Base-by-base conservation (phyloP, 2,329 filamentous ascomycete species). In the Clarireedia monteithiana region DNA sequence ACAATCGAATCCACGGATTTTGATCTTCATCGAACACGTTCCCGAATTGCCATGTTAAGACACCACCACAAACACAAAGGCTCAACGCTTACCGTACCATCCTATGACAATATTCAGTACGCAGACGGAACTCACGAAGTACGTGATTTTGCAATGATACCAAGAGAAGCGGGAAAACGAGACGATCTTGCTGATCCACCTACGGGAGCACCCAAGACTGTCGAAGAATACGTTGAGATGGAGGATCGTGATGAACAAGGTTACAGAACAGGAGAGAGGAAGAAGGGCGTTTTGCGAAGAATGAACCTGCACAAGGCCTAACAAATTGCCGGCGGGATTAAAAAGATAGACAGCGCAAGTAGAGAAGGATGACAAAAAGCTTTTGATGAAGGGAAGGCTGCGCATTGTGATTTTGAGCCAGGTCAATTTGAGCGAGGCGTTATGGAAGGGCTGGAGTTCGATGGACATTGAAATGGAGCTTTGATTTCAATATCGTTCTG, bases 1-100 rank as follows among this genome's bases (percentile, higher is more conserved):
- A 76, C 72, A 63, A 80, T 86, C 57, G 76, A 75, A 40, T 75
- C 78, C 53, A 75, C 78, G 53, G 80, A 84, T 59, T 69, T 81
- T 46, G 72, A 75, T 53, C 69, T 75, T 1, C 68, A 70, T 5
- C 59, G 60, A 39, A 60, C 60, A 15, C 58, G 59, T 36, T 62
- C 59, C 4, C 59, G 60, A 1, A 53, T 52, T 38, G 63, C 62
- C 26, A 52, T 64, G 15, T 56, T 58, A 30, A 47, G 59, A 12
- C 59, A 54, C 40, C 60, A 60, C 45, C 51, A 59, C 26, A 53
- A 48, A 12, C 54, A 58, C 7, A 58, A 56, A 23, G 54, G 59
- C 30, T 50, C 46, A 39, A 47, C 53, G 38, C 57, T 57, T n/a
- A 54, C 9, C 39, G n/a, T 45, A 24, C 48, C 52, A 7, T 50